A percentile compares a stretch with the other conserved stretches of the same genome.
phyloP scores from a whole-genome alignment of 1,139 yeast genomes.

The Blastobotrys buckinghamii region DNA sequence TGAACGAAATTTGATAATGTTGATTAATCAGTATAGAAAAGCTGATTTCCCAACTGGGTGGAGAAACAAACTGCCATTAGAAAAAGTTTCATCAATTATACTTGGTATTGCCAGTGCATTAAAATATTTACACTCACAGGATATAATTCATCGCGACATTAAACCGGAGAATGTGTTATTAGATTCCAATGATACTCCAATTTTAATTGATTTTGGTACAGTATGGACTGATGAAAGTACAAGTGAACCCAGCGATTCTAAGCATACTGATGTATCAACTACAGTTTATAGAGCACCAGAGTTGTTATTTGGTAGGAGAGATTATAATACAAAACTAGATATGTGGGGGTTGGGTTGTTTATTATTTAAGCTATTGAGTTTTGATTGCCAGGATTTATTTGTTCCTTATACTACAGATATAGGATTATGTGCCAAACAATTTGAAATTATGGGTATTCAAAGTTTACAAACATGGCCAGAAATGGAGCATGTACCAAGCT shows the following conservation, averaged over 20 bases:
- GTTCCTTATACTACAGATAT: slow-evolving; percentile 50
- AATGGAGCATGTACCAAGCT: slow-evolving; percentile 38
- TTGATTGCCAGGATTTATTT: slow-evolving; percentile 37
- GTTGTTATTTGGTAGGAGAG: slow-evolving; percentile 58
- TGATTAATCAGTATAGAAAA: slow-evolving; percentile 32
- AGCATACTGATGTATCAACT: slow-evolving; percentile 67
- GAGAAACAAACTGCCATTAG: slow-evolving; percentile 28
- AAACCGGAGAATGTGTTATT: slow-evolving; percentile 76
- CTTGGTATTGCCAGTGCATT: slow-evolving; percentile 46
- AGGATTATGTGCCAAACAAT: slow-evolving; percentile 55
- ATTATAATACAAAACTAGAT: slow-evolving; percentile 62
- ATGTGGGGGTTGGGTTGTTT: slow-evolving; percentile 78
- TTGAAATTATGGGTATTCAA: slow-evolving; percentile 68
- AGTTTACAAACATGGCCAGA: slow-evolving; percentile 44
- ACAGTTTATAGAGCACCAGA: slow-evolving; percentile 83
- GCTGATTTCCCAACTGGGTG: slow-evolving; percentile 30
- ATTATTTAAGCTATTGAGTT: slow-evolving; percentile 31
- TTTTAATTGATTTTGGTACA: slow-evolving; percentile 71
- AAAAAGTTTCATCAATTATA: slow-evolving; percentile 33
- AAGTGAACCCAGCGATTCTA: slow-evolving; percentile 42
- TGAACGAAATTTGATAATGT: slow-evolving; percentile 32
- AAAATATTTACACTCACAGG: slow-evolving; percentile 45
- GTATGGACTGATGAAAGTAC: slow-evolving; percentile 52
- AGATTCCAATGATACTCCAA: slow-evolving; percentile 13
- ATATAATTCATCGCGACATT: slow-evolving; percentile 82